Evolutionary conservation across 2,329 filamentous ascomycete species (phyloP).

Genomic region (Monosporascus sp.): DNA sequence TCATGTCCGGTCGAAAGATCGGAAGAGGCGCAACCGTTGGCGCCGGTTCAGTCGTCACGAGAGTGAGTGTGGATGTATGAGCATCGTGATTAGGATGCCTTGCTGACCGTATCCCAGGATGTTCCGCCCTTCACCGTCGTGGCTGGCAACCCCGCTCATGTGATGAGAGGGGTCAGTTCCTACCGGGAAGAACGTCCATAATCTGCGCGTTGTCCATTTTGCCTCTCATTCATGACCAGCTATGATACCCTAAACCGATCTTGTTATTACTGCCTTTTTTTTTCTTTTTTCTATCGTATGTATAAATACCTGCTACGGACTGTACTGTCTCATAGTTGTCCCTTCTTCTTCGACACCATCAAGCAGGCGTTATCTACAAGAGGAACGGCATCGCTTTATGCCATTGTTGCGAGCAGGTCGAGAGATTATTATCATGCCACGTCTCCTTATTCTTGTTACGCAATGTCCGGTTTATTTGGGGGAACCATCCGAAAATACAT

Average conservation of each 20-base stretch:
- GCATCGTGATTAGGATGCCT: not conserved
- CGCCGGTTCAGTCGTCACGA: conserved; percentile 80
- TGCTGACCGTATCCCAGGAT: conserved; percentile 36
- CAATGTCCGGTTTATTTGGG: not conserved
- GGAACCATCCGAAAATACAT: not conserved
- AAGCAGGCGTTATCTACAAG: not conserved
- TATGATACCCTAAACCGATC: conserved; percentile 3
- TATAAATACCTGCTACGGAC: not conserved
- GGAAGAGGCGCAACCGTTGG: conserved; percentile 75
- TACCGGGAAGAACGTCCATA: conserved; percentile 6
- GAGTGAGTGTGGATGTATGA: conserved; percentile 38
- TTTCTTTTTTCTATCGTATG: not conserved
- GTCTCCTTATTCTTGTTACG: not conserved
- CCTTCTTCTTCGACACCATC: not conserved
- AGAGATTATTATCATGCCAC: not conserved
- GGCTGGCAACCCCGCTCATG: conserved; percentile 62
- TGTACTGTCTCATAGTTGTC: not conserved
- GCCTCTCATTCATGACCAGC: conserved; percentile 7
- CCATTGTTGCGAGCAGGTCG: not conserved
- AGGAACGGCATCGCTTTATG: not conserved
- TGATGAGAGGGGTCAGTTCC: conserved; percentile 37
- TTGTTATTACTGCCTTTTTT: not conserved
- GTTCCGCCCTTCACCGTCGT: conserved; percentile 64
- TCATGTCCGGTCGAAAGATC: conserved; percentile 75
- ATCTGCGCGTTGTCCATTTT: conserved; percentile 9